Base-by-base conservation (phyloP, 768 basidiomycete genomes). In the Lactarius pseudohatsudake region DNA sequence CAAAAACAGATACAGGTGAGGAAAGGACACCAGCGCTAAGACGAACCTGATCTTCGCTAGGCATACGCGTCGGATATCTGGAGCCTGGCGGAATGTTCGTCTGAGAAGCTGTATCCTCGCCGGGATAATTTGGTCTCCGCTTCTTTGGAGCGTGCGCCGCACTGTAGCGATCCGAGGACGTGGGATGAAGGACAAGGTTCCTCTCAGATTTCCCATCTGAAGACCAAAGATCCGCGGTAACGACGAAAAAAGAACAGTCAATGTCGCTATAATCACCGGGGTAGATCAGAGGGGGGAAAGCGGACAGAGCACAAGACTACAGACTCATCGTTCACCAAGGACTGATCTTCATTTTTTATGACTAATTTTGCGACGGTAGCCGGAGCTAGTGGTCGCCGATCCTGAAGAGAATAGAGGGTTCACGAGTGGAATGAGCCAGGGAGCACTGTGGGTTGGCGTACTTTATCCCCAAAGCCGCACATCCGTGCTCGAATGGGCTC, bases 401-500 rank as follows among this genome's bases (percentile, higher is more conserved):
- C 95, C 92, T 96, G 62, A 28, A 60, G 34, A 56, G 64, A 41
- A 69, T 20, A 47, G 45, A 62, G 70, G 74, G 50, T 30, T 64
- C 56, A 67, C 11, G 56, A 22, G 43, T 38, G 45, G 41, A 28
- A 30, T 41, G 59, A 53, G 36, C 55, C 43, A 62, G 56, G 60
- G 57, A 53, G 59, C 69, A 63, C 57, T 67, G 30, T 57, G 57
- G 34, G 55, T 41, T 34, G 22, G 73, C 81, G 66, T 71, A 94
- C 94, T 82, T 96, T 96, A 81, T 97, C 94, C 55, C 95, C 95
- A 76, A 96, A 96, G 13, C 96, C 96, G 75, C 95, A 96, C 89
- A 96, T 96, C 70, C 95, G 86, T 58, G 95, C 96, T 53, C 95
- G 86, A 57, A 92, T 77, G 47, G 96, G 95, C 72, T 96, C 86